These are phyloP conservation scores for Prunus salicina DNA, from an alignment of 306 rosid species.

Conservation along the genomic window DNA sequence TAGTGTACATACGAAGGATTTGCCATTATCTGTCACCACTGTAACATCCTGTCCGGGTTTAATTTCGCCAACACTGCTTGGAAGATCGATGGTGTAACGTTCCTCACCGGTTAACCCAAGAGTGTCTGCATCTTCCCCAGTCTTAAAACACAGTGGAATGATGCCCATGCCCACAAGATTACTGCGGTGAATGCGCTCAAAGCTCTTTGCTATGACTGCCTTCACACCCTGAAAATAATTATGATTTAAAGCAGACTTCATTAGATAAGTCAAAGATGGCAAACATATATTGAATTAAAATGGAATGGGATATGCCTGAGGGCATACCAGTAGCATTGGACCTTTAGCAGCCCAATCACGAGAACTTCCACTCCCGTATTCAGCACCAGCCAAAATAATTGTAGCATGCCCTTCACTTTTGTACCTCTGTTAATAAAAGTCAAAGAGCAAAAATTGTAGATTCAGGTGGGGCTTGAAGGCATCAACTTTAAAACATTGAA, in stretches of 20 bases:
- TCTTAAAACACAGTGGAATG: conserved; percentile 77
- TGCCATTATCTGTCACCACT: conserved; percentile 66
- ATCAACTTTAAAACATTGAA: background rate
- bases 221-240: conserved; percentile 70
- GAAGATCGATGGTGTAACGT: conserved; percentile 79
- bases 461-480: background rate
- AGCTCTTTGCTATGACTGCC: conserved; percentile 94
- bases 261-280: background rate
- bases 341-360: conserved; percentile 99
- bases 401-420: conserved; percentile 70
- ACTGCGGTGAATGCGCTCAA: conserved; percentile 96
- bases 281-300: background rate
- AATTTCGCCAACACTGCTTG: conserved; percentile 64
- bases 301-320: conserved; percentile 10
- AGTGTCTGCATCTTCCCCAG: conserved; percentile 86
- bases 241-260: conserved; percentile 1
- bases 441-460: background rate
- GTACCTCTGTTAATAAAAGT: conserved; percentile 59
- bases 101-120: conserved; percentile 85
- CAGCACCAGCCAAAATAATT: conserved; percentile 87
- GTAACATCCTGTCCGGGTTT: conserved; percentile 83
- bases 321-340: conserved; percentile 79
- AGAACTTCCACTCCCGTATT: conserved; percentile 97
- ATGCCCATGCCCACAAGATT: conserved; percentile 96
- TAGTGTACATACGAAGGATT: conserved; percentile 57